Conservation (phyloP, 2,329 filamentous ascomycete genomes). For the Aspergillus sp. region DNA sequence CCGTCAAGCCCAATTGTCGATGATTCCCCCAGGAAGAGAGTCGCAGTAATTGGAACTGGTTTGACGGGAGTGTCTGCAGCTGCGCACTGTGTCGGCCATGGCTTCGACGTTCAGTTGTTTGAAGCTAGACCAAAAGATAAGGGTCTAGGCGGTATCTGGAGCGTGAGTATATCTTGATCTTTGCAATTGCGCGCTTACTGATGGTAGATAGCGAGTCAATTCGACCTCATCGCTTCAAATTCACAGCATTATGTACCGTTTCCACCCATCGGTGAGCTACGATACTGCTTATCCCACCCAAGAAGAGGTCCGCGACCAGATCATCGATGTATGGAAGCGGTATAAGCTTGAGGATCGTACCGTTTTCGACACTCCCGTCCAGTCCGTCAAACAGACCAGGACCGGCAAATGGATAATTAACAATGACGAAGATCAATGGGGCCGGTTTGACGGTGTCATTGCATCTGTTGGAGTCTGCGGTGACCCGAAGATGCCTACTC, state of each 20-base stretch:
- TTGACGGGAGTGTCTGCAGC: conserved; percentile 77
- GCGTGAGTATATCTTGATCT: conserved; percentile 48
- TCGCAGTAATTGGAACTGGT: conserved; percentile 70
- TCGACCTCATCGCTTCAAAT: conserved; percentile 81
- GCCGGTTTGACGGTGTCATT: conserved; percentile 75
- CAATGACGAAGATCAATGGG: conserved; percentile 65
- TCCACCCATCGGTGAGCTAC: conserved; percentile 78
- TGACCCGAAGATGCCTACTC: conserved; percentile 69
- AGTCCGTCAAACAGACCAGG: conserved; percentile 67
- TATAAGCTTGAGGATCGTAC: conserved; percentile 73
- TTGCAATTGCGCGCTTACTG: not conserved
- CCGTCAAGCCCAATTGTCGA: conserved; percentile 52
- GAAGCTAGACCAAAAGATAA: conserved; percentile 67
- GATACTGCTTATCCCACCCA: conserved; percentile 73
- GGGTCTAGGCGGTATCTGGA: conserved; percentile 76
- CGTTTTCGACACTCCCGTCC: conserved; percentile 68
- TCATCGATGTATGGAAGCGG: conserved; percentile 69
- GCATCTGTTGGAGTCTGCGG: conserved; percentile 79
- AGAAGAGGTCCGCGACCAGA: conserved; percentile 71
- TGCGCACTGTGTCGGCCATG: conserved; percentile 80
- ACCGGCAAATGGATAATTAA: conserved; percentile 77
- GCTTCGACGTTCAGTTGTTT: conserved; percentile 78
- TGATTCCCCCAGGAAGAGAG: conserved; percentile 55
- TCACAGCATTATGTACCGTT: conserved; percentile 83
- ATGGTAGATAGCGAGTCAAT: conserved; percentile 64